Conservation (phyloP, 805 yeast species). For the Yamadazyma olivae region DNA sequence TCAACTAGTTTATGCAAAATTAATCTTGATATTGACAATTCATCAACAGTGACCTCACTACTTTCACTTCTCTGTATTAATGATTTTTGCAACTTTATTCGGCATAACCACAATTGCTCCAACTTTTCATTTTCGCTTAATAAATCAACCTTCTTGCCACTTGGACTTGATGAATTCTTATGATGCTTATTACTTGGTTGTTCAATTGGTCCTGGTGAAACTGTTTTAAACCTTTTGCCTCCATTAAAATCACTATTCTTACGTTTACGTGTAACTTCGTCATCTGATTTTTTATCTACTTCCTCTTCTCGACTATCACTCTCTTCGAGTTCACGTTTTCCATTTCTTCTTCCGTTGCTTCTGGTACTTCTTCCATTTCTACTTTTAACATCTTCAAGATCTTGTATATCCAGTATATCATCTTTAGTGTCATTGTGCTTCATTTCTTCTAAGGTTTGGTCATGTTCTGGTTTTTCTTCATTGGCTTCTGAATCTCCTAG, state of each 20-base stretch:
- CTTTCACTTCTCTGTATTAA: conserved; percentile 42
- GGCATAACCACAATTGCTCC: conserved; percentile 46
- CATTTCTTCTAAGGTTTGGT: not conserved
- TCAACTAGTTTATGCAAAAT: conserved; percentile 40
- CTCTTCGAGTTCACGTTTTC: conserved; percentile 4
- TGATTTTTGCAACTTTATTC: conserved; percentile 47
- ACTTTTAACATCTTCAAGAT: not conserved
- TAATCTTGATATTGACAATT: conserved; percentile 38
- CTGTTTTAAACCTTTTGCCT: conserved; percentile 12
- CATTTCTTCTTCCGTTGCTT: conserved; percentile 1
- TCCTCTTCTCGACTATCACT: not conserved
- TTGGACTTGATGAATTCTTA: not conserved
- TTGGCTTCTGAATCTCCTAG: not conserved
- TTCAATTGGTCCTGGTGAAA: conserved; percentile 11
- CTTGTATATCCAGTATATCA: conserved; percentile 4
- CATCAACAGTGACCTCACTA: conserved; percentile 43
- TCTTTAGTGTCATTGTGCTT: not conserved
- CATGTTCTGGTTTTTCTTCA: conserved; percentile 1
- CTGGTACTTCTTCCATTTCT: conserved; percentile 2
- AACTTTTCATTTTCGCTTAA: conserved; percentile 35
- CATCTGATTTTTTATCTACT: conserved; percentile 11
- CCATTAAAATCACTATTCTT: conserved; percentile 3
- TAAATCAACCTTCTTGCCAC: not conserved
- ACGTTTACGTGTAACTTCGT: conserved; percentile 11
- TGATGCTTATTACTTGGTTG: not conserved